These are phyloP conservation scores for Ophiocordyceps sinensis DNA, from an alignment of 2,329 filamentous ascomycete species.

Conservation along the genomic window DNA sequence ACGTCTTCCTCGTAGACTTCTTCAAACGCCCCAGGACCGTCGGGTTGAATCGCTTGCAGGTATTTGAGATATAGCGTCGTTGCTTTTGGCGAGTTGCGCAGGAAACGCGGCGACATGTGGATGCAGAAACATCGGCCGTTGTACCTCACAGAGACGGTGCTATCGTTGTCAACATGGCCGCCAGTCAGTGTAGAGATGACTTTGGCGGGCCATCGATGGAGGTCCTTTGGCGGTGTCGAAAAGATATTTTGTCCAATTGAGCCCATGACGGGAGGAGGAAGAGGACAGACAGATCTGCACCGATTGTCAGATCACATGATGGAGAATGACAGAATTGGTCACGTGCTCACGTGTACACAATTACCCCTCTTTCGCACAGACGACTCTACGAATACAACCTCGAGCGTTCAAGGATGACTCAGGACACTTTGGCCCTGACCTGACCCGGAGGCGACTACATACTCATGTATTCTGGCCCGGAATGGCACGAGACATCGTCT, in stretches of 20 bases:
- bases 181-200: not conserved
- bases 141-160: not conserved
- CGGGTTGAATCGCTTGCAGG: not conserved
- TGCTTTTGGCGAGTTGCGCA: not conserved
- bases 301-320: no score
- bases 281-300: no score
- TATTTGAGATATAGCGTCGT: not conserved
- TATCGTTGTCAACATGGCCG: not conserved
- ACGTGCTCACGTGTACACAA: no score
- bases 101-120: constrained; percentile 1
- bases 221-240: not conserved
- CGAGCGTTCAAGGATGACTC: no score
- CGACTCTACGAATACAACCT: no score
- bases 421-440: no score
- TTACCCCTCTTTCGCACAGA: no score
- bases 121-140: not conserved
- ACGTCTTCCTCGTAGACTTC: not conserved
- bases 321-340: no score
- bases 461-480: no score
- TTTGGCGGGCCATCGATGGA: not conserved
- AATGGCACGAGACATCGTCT: no score
- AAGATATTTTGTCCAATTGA: not conserved
- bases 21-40: not conserved
- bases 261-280: not conserved
- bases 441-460: no score